These are phyloP conservation scores for Syncephalis plumigaleata DNA, from an alignment of 371 early-diverging fungal species.

Conservation along the genomic window DNA sequence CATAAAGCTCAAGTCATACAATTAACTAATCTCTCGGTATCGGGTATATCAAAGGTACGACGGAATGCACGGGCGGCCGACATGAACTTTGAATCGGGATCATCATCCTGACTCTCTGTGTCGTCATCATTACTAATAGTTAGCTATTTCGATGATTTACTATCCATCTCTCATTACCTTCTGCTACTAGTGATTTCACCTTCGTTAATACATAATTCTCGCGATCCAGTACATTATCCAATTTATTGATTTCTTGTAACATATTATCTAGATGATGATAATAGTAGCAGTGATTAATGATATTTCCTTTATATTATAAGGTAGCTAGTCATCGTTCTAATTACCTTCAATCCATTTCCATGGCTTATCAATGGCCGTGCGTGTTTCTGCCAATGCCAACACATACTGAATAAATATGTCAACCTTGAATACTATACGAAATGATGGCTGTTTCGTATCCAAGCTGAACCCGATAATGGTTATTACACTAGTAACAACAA, in stretches of 20 bases:
- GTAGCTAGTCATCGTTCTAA: conserved; percentile 21
- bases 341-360: conserved; percentile 80
- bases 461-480: conserved; percentile 32
- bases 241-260: conserved; percentile 34
- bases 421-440: conserved; percentile 64
- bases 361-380: conserved; percentile 61
- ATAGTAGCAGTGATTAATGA: background rate
- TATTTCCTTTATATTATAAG: background rate
- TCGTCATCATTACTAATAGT: background rate
- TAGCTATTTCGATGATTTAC: too few species aligned
- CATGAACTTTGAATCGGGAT: conserved; percentile 61
- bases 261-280: conserved; percentile 33
- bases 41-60: conserved; percentile 68
- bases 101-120: conserved; percentile 55
- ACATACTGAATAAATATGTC: conserved; percentile 29
- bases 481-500: background rate
- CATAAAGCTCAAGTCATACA: too few species aligned
- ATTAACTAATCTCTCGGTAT: conserved; percentile 75
- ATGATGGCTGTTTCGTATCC: conserved; percentile 88
- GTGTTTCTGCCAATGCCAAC: conserved; percentile 60
- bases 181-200: conserved; percentile 70
- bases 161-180: conserved; percentile 4
- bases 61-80: conserved; percentile 81
- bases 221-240: conserved; percentile 61
- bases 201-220: conserved; percentile 77